Base-by-base conservation (phyloP, 202 grass and related monocot species). In the Brachypodium distachyon region DNA sequence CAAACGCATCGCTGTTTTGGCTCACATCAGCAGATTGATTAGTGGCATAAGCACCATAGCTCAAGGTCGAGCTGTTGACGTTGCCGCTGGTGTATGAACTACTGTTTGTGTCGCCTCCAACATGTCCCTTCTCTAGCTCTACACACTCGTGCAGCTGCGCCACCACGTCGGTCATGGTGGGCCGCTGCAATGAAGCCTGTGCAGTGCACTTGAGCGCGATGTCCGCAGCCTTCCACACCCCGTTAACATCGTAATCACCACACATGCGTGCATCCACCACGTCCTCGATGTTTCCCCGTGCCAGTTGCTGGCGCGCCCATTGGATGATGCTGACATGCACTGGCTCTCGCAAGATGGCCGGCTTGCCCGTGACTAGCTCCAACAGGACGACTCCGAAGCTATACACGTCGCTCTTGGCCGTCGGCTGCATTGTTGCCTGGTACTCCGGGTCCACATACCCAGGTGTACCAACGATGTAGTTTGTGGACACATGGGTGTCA, bases 361-460 rank as follows among this genome's bases (percentile, higher is more conserved):
- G 50, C 43, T 67, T 84, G 27, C 85, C 90, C 0, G 90, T 93
- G 56, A 89, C 65, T 3, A 90, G n/a, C 82, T 93, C 84, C 1
- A 86, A 43, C 0, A 85, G 0, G 1, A 92, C 86, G 3, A 92
- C 66, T 5, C 83, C 86, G 0, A 90, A 93, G 51, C 91, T 93
- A 22, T 85, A 93, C 38, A 93, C 87, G 10, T 90, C 81, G 1
- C 90, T 90, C 49, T 90, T 93, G 60, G 72, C 47, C 0, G 77
- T 89, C 13, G 60, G 80, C 59, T 78, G 90, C 25, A 49, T 44
- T 12, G 76, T 83, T 7, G 50, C 36, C 3, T 77, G 38, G 11
- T 88, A 96, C 86, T 91, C 88, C 7, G 89, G 89, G 81, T 96
- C 86, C 0, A 89, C 37, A 1, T 92, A 96, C 81, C 89, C 89